Conservation (phyloP, 768 basidiomycete species). For the Daedaleopsis nitida region DNA sequence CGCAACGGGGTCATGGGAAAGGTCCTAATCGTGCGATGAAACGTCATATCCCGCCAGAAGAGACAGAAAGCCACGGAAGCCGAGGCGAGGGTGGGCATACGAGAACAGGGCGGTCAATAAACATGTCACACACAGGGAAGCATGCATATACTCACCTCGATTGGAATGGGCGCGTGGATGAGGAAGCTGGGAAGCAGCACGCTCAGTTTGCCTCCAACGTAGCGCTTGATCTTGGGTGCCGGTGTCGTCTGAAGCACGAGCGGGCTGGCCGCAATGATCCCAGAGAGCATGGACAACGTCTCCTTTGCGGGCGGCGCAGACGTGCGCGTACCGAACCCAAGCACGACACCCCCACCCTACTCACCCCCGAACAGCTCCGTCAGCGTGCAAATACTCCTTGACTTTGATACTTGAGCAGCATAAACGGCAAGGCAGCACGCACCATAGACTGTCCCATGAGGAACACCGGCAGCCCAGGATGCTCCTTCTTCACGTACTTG, state of each 20-base stretch:
- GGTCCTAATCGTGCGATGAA: slow-evolving; percentile 38
- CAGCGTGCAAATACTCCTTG: no score
- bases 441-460: slow-evolving; percentile 84
- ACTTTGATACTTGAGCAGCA: background rate
- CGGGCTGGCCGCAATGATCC: slow-evolving; percentile 70
- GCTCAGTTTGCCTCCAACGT: slow-evolving; percentile 53
- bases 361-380: background rate
- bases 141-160: background rate
- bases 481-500: slow-evolving; percentile 44
- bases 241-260: slow-evolving; percentile 65
- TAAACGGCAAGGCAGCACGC: slow-evolving; percentile 16
- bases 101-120: slow-evolving; percentile 44
- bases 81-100: background rate
- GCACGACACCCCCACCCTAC: slow-evolving; percentile 66
- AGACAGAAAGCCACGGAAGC: background rate
- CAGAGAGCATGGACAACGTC: slow-evolving; percentile 48
- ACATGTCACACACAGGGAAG: slow-evolving; percentile 28
- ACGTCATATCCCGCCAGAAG: no score
- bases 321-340: slow-evolving; percentile 52
- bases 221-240: slow-evolving; percentile 41
- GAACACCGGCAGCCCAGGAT: slow-evolving; percentile 57
- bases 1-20: slow-evolving; percentile 60
- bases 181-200: slow-evolving; percentile 49
- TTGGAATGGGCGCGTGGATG: slow-evolving; percentile 48
- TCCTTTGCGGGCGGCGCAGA: slow-evolving; percentile 33